These are phyloP conservation scores for Vanilla planifolia DNA, from an alignment of 106 monocot genomes.

Conservation along the genomic window DNA sequence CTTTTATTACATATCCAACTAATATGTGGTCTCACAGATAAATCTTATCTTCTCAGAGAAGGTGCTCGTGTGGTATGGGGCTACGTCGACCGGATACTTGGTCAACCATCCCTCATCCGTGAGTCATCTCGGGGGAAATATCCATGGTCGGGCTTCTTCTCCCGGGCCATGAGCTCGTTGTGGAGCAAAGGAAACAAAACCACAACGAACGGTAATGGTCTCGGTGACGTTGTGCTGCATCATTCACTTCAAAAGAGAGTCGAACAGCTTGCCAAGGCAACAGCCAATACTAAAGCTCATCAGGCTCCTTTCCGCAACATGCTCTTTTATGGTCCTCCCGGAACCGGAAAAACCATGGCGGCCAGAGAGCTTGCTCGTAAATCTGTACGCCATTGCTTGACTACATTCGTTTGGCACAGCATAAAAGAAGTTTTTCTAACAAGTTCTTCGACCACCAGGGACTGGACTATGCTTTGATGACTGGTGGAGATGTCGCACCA, in stretches of 20 bases:
- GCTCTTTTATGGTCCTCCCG: conserved; percentile 97
- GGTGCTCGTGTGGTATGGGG: conserved; percentile 97
- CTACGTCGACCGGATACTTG: conserved; percentile 87
- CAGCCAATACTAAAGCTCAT: conserved; percentile 91
- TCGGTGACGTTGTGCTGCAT: conserved; percentile 87
- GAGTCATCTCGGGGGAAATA: conserved; percentile 94
- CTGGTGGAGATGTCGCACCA: conserved; percentile 97
- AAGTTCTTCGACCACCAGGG: conserved; percentile 34
- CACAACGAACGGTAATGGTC: conserved; percentile 50
- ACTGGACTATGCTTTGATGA: conserved; percentile 95
- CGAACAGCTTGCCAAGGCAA: conserved; percentile 72
- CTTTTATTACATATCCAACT: no score
- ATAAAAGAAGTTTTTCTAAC: neutral
- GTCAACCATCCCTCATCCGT: conserved; percentile 92
- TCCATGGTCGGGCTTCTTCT: conserved; percentile 81
- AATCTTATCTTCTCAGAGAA: conserved; percentile 46
- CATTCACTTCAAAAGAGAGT: conserved; percentile 91
- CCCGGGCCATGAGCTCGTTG: conserved; percentile 45
- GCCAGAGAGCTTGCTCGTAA: conserved; percentile 82
- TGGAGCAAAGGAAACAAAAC: conserved; percentile 16
- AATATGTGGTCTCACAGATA: neutral
- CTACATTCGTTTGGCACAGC: no score
- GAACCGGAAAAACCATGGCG: conserved; percentile 97
- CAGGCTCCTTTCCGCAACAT: conserved; percentile 97
- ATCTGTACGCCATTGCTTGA: conserved; percentile 49